A percentile compares a stretch with the other conserved stretches of the same genome.
Evolutionary conservation across 2,329 filamentous ascomycete species (phyloP).

Genomic region (Epichloe elymi): DNA sequence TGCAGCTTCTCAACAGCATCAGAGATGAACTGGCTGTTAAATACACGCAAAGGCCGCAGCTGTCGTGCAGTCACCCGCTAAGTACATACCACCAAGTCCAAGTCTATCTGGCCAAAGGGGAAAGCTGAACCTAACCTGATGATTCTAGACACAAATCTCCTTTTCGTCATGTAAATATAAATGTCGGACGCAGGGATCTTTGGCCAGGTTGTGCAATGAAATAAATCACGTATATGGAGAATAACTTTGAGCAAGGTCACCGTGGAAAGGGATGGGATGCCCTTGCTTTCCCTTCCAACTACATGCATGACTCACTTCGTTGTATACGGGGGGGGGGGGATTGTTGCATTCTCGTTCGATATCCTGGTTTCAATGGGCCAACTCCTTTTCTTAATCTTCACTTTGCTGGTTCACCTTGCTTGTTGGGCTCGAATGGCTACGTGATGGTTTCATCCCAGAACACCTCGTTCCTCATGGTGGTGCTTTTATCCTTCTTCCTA

Average conservation of each 20-base stretch:
- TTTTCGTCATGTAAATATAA: constrained; percentile 44
- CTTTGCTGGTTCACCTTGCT: too few relatives aligned
- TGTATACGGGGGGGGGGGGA: background rate
- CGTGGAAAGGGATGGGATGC: background rate
- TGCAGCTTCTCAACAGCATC: constrained; percentile 91
- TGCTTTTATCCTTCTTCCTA: too few relatives aligned
- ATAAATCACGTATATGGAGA: background rate
- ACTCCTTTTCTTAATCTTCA: background rate
- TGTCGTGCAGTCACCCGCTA: constrained; percentile 92
- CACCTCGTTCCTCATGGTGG: background rate
- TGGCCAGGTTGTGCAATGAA: background rate
- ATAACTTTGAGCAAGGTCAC: background rate
- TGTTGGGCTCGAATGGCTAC: background rate
- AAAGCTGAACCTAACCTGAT: constrained; percentile 6
- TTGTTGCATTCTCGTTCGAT: background rate
- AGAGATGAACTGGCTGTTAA: constrained; percentile 79
- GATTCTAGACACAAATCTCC: constrained; percentile 40
- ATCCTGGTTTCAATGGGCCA: background rate
- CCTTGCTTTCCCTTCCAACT: background rate
- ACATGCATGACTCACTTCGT: background rate
- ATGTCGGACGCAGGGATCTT: background rate
- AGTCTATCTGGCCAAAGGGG: constrained; percentile 5
- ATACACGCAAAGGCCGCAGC: constrained; percentile 89
- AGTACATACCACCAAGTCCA: constrained; percentile 43
- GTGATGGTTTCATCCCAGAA: background rate